Evolutionary conservation across 768 basidiomycete species (phyloP), one percentile per base, ranked within the genome.

Genomic region (Termitomyces sp.): DNA sequence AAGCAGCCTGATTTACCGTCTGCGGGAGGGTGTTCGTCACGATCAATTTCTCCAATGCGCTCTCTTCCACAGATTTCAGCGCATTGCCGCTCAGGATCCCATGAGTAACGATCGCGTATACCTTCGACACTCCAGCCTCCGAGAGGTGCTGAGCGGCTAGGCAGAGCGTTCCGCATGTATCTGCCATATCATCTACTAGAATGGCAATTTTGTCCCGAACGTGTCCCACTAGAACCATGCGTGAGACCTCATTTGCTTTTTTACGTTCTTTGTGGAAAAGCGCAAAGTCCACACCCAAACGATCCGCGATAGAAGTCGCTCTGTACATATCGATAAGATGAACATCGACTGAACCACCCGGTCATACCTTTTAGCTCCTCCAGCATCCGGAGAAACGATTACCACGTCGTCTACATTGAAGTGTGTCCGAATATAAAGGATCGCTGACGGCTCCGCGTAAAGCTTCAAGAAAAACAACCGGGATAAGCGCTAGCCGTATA

Each of bases 241-340:
- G 85, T 58, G 92, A 94, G 7, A 96, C 92, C 60, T 93, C 89
- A 71, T 95, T 96, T 31, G 92, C 92, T 74, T 92, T 94, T 77
- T 95, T 94, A 59, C 96, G 89, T 78, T 99, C 97, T 69, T 98
- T 95, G 84, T 99, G 97, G 79, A 98, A 98, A 54, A 99, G 77
- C 26, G 97, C 97, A 75, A 99, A 98, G 67, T 98, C 96, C 56
- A 98, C 91, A 51, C 94, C 93, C 58, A 98, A 80, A 47, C 91
- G 85, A 71, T 98, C 96, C 23, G 97, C 96, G 64, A 99, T 91
- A 19, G 95, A 95, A 33, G 96, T 97, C 31, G 95, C 97, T 71
- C 96, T 98, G 73, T 48, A 62, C 3, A 55, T 55, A 53, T 58
- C 55, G 45, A 8, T 58, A 43, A 62, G 46, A 52, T 53, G 28